These are phyloP conservation scores for Phytophthora cryptogea DNA, from an alignment of 352 stramenopile species.

Conservation along the genomic window DNA sequence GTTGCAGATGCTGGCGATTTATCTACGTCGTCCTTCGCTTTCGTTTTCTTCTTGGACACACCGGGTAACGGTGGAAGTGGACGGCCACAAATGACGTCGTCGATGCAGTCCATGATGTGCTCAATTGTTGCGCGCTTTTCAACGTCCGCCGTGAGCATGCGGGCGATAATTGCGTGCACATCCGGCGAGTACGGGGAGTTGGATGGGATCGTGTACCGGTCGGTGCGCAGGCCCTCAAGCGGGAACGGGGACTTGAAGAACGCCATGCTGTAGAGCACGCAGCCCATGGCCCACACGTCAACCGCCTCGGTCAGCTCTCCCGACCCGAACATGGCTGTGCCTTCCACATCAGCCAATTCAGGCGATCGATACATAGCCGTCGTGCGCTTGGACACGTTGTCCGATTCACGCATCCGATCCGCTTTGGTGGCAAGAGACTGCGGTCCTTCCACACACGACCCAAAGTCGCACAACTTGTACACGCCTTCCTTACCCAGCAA, in stretches of 20 bases:
- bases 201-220: slow-evolving; percentile 93
- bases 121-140: slow-evolving; percentile 91
- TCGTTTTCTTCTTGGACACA: slow-evolving; percentile 33
- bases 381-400: slow-evolving; percentile 96
- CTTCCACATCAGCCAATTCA: slow-evolving; percentile 96
- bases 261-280: slow-evolving; percentile 95
- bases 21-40: slow-evolving; percentile 27
- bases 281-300: slow-evolving; percentile 95
- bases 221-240: slow-evolving; percentile 93
- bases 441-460: slow-evolving; percentile 86
- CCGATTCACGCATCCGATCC: slow-evolving; percentile 87
- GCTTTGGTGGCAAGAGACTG: slow-evolving; percentile 83
- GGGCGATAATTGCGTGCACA: slow-evolving; percentile 89
- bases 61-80: slow-evolving; percentile 43
- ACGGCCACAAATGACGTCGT: slow-evolving; percentile 56
- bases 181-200: slow-evolving; percentile 89
- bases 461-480: slow-evolving; percentile 97
- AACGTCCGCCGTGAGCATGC: slow-evolving; percentile 91
- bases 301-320: slow-evolving; percentile 92
- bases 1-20: slow-evolving; percentile 8
- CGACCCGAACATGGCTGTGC: slow-evolving; percentile 91
- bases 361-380: slow-evolving; percentile 98
- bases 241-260: slow-evolving; percentile 97
- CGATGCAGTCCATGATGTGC: slow-evolving; percentile 92
- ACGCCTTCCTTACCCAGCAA: slow-evolving; percentile 86